A percentile compares a stretch with the other conserved stretches of the same genome.
Evolutionary conservation across 306 rosid genomes (phyloP).

Genomic region (Nissolia schottii): DNA sequence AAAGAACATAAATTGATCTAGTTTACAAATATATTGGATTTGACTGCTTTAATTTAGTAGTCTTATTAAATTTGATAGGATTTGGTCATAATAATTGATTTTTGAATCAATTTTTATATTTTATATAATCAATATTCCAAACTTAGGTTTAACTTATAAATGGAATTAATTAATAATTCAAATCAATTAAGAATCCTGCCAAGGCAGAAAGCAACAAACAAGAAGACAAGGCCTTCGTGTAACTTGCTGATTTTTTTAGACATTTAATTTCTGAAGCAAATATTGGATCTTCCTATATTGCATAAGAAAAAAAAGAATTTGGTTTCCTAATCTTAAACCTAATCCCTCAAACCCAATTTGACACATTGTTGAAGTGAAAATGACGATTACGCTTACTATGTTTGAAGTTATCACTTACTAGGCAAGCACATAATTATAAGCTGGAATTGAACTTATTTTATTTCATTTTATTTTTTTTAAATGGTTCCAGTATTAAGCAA

Average conservation of each 20-base stretch:
- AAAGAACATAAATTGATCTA: too few relatives aligned
- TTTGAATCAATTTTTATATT: too few relatives aligned
- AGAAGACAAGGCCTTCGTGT: conserved; percentile 29
- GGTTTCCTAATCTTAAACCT: neutral
- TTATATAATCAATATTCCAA: too few relatives aligned
- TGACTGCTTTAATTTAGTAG: too few relatives aligned
- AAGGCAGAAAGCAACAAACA: conserved; percentile 42
- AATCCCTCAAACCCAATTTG: neutral
- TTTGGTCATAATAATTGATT: too few relatives aligned
- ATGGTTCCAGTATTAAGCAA: neutral
- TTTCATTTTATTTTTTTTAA: neutral
- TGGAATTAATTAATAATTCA: too few relatives aligned
- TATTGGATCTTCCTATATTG: neutral
- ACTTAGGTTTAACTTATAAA: too few relatives aligned
- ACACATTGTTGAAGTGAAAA: neutral
- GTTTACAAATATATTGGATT: too few relatives aligned
- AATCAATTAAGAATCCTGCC: too few relatives aligned
- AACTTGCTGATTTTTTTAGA: neutral
- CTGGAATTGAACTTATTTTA: neutral
- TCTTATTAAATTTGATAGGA: too few relatives aligned
- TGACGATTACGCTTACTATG: neutral
- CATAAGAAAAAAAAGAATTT: neutral
- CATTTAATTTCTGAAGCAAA: neutral
- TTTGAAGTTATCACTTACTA: neutral
- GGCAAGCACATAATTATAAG: neutral